Evolutionary conservation across 257 asterid species (phyloP).

Genomic region (Cinchona pubescens): DNA sequence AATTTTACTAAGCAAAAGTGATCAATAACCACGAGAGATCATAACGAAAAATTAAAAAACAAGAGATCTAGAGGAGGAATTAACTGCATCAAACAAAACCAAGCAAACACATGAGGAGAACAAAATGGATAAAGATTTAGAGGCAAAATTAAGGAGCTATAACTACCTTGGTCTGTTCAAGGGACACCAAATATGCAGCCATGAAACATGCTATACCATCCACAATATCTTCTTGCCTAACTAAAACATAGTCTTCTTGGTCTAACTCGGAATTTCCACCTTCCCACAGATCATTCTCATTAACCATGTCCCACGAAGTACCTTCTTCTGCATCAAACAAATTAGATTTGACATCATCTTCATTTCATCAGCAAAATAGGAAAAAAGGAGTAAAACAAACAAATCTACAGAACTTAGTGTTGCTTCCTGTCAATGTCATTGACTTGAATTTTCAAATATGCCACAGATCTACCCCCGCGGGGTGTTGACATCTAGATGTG

Average conservation of each 20-base stretch:
- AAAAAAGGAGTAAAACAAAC: background rate
- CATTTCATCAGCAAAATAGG: background rate
- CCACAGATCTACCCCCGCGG: too few relatives aligned
- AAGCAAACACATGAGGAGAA: background rate
- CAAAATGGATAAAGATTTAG: background rate
- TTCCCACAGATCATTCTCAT: conserved; percentile 87
- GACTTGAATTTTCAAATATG: background rate
- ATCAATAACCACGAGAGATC: background rate
- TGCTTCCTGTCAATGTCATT: background rate
- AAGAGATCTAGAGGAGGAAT: background rate
- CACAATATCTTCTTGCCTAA: conserved; percentile 93
- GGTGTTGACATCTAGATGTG: too few relatives aligned
- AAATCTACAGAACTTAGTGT: background rate
- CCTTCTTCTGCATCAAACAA: conserved; percentile 66
- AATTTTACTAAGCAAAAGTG: background rate
- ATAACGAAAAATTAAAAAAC: background rate
- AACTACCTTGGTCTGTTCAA: conserved; percentile 83
- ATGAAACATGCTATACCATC: conserved; percentile 97
- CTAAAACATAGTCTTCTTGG: conserved; percentile 82
- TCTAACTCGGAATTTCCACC: conserved; percentile 54
- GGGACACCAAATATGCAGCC: conserved; percentile 90
- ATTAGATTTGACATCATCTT: conserved; percentile 1
- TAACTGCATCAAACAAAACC: background rate
- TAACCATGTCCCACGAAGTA: conserved; percentile 93
- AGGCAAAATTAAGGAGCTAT: conserved; percentile 1